phyloP scores from a whole-genome alignment of 805 yeast genomes.

The Diddensiella transvaalensis region DNA sequence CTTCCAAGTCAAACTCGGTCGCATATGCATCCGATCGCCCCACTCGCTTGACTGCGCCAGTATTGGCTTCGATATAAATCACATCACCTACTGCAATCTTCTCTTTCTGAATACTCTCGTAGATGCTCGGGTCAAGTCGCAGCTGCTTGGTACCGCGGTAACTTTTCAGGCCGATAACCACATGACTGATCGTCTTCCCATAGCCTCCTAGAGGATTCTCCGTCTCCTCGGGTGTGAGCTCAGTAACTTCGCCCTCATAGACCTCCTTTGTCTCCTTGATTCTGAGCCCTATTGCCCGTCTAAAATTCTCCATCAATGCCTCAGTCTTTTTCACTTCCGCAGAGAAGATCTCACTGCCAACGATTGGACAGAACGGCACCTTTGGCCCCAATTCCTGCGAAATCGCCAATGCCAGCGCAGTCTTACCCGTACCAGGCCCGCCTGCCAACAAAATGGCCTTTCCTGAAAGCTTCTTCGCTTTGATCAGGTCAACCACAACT shows the following conservation, averaged over 20 bases:
- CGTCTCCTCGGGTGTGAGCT: conserved; percentile 90
- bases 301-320: conserved; percentile 91
- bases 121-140: conserved; percentile 87
- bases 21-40: conserved; percentile 99
- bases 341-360: conserved; percentile 88
- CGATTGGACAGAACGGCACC: conserved; percentile 96
- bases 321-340: conserved; percentile 98
- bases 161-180: conserved; percentile 86
- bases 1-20: conserved; percentile 96
- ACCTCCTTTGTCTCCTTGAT: conserved; percentile 97
- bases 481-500: conserved; percentile 87
- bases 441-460: conserved; percentile 95
- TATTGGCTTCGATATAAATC: conserved; percentile 93
- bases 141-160: conserved; percentile 87
- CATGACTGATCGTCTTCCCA: conserved; percentile 94
- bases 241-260: conserved; percentile 97
- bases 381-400: conserved; percentile 96
- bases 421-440: conserved; percentile 97
- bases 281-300: conserved; percentile 93
- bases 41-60: conserved; percentile 94
- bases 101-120: conserved; percentile 92
- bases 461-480: conserved; percentile 89
- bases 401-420: conserved; percentile 93
- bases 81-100: conserved; percentile 94
- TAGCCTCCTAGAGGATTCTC: conserved; percentile 97